Percentiles rank a stretch among this genome's conserved stretches.
phyloP scores from a whole-genome alignment of 139 green algal species.

The Micromonas pusilla region DNA sequence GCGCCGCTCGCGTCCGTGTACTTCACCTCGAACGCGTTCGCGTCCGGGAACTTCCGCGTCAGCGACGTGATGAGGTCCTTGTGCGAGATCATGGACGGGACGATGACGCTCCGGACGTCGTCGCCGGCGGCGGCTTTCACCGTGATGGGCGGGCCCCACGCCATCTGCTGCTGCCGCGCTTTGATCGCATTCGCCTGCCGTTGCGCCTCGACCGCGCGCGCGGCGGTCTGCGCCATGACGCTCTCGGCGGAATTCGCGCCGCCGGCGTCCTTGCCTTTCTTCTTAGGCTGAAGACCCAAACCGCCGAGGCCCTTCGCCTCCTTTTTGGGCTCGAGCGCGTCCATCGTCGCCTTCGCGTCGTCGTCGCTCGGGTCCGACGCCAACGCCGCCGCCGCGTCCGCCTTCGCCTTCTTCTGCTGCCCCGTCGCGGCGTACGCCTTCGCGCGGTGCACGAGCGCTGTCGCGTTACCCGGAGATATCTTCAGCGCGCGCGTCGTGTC shows the following conservation, averaged over 20 bases:
- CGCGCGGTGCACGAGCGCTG: slow-evolving; percentile 9
- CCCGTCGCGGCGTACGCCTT: slow-evolving; percentile 24
- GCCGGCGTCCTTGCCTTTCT: background rate
- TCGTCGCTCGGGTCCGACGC: background rate
- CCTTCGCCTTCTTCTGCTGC: slow-evolving; percentile 21
- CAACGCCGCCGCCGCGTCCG: background rate
- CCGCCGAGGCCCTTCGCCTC: background rate
- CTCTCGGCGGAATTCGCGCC: too few relatives aligned
- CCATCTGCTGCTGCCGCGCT: background rate
- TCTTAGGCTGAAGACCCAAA: background rate
- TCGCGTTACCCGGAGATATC: background rate
- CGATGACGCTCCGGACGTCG: slow-evolving; percentile 64
- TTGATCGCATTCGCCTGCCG: background rate
- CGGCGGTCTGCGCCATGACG: background rate
- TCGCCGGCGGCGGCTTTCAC: slow-evolving; percentile 39
- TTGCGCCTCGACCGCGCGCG: background rate
- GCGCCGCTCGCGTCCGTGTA: slow-evolving; percentile 64
- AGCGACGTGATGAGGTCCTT: slow-evolving; percentile 60
- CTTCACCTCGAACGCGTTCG: slow-evolving; percentile 49
- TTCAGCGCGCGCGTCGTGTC: background rate
- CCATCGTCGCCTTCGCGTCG: background rate
- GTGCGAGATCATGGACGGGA: slow-evolving; percentile 54
- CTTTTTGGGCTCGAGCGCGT: background rate
- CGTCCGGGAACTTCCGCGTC: slow-evolving; percentile 58
- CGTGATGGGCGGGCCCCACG: background rate